Evolutionary conservation across 108 stramenopile species (phyloP), one percentile per base, ranked within the genome.

Genomic region (Mediolabrus comicus): DNA sequence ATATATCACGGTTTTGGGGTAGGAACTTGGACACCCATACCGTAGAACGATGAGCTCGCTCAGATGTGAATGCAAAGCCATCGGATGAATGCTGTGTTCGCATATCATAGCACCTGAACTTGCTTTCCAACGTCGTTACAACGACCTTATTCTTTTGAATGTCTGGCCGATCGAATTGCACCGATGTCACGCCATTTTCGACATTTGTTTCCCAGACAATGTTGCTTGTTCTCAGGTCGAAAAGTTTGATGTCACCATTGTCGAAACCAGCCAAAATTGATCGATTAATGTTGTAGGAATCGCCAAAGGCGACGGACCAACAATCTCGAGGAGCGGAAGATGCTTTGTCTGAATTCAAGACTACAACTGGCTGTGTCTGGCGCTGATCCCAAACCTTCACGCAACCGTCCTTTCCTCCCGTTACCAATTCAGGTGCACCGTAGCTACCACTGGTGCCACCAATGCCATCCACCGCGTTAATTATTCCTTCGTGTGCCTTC

Each of bases 71-170:
- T 0, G 92, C 74, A 72, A 95, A 95, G 9, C 92, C 93, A 11
- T 91, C 80, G 25, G 38, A 64, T 3, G 87, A 80, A 72, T 94
- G 91, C 14, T 79, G 71, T 25, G 92, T 95, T 24, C 93, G 75
- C 80, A 95, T 56, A 58, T 95, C 93, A 60, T 81, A 96, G 34
- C 81, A 54, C 9, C 86, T 71, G 74, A 96, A 96, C 80, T 87
- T 90, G 41, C 86, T 86, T 65, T 96, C 95, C 11, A 96, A 69
- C 10, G 95, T 95, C 3, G 92, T 92, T 28, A 87, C 89, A 13
- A 90, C 87, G 29, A 87, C 52, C 61, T 96, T 96, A 70, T 96
- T 96, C 95, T 94, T 96, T 64, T 92, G 90, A 67, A 96, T 93
- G 60, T 96, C 95, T 25, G 67, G 78, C 1, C 95, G 82, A 76